A percentile compares a stretch with the other conserved stretches of the same genome.
Conservation (phyloP, 495 filamentous ascomycete species). For the Endocarpon pusillum region DNA sequence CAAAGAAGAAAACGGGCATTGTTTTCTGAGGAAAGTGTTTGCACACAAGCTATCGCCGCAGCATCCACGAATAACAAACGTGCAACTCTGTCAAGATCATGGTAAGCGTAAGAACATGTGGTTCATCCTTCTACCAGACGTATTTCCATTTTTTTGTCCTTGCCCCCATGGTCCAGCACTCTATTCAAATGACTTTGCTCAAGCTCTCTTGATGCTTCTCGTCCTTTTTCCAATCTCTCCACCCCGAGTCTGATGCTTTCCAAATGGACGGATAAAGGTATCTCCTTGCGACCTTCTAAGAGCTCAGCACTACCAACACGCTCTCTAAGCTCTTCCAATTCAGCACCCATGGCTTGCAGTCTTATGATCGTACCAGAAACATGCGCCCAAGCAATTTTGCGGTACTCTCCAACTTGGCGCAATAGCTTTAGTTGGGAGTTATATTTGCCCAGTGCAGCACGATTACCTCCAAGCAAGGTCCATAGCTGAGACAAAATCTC, state of each 20-base stretch:
- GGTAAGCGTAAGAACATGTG: too few species aligned
- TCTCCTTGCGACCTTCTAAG: constrained; percentile 22
- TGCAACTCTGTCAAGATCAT: too few species aligned
- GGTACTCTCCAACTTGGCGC: constrained; percentile 37
- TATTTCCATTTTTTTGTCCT: too few species aligned
- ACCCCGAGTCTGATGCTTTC: constrained; percentile 50
- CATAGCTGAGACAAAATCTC: constrained; percentile 49
- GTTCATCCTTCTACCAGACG: too few species aligned
- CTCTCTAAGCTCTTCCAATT: constrained; percentile 50
- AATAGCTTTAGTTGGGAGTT: constrained; percentile 40
- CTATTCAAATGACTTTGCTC: too few species aligned
- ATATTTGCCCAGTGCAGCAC: constrained; percentile 32
- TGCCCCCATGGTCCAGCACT: too few species aligned
- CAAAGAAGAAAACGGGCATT: too few species aligned
- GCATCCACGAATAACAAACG: too few species aligned
- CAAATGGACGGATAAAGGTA: constrained; percentile 50
- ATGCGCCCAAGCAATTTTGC: constrained; percentile 39
- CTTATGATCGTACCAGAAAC: constrained; percentile 42
- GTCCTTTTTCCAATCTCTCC: constrained; percentile 41
- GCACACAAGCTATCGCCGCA: too few species aligned
- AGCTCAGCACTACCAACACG: constrained; percentile 43
- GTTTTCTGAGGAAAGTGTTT: too few species aligned
- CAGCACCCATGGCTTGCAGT: constrained; percentile 45
- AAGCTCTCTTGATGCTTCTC: constrained; percentile 33
- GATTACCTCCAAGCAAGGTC: constrained; percentile 53